Evolutionary conservation across 352 stramenopile genomes (phyloP).

Genomic region (Globisporangium perplexum): DNA sequence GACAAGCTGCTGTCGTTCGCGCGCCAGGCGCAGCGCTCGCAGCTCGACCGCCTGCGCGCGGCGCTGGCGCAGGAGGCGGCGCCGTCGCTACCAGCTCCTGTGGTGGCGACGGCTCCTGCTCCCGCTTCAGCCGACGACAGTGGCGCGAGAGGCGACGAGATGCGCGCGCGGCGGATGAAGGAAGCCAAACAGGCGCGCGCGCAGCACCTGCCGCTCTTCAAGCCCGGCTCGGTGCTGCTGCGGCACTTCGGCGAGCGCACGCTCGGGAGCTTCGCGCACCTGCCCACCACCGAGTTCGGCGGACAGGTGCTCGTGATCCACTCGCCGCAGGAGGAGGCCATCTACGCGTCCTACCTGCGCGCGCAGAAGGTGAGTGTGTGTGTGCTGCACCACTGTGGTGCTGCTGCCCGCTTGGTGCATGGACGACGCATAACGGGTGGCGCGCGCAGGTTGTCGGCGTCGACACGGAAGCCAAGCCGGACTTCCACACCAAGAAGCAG

Average conservation of each 20-base stretch:
- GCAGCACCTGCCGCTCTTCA: slow-evolving; percentile 71
- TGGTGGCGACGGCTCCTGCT: background rate
- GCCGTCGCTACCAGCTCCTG: slow-evolving; percentile 6
- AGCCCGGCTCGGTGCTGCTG: slow-evolving; percentile 42
- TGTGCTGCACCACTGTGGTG: background rate
- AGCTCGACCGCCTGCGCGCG: slow-evolving; percentile 33
- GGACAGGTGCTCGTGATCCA: slow-evolving; percentile 59
- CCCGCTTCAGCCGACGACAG: background rate
- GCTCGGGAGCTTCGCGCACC: slow-evolving; percentile 41
- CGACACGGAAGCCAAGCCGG: slow-evolving; percentile 76
- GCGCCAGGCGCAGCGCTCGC: slow-evolving; percentile 38
- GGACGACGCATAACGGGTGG: background rate
- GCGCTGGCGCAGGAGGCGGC: slow-evolving; percentile 21
- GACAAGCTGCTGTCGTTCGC: slow-evolving; percentile 21
- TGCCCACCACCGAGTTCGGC: slow-evolving; percentile 44
- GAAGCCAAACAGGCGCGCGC: slow-evolving; percentile 38
- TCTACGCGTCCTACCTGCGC: slow-evolving; percentile 41
- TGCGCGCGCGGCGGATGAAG: slow-evolving; percentile 47
- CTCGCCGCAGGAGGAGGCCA: slow-evolving; percentile 45
- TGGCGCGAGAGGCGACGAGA: background rate
- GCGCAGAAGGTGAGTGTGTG: slow-evolving; percentile 37
- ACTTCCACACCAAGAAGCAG: slow-evolving; percentile 47
- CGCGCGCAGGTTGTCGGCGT: slow-evolving; percentile 38
- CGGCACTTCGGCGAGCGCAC: slow-evolving; percentile 38
- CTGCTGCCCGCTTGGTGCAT: too few species aligned